Base-by-base conservation (phyloP, 2,329 filamentous ascomycete genomes). In the Neophaeococcomyces mojaviensis region DNA sequence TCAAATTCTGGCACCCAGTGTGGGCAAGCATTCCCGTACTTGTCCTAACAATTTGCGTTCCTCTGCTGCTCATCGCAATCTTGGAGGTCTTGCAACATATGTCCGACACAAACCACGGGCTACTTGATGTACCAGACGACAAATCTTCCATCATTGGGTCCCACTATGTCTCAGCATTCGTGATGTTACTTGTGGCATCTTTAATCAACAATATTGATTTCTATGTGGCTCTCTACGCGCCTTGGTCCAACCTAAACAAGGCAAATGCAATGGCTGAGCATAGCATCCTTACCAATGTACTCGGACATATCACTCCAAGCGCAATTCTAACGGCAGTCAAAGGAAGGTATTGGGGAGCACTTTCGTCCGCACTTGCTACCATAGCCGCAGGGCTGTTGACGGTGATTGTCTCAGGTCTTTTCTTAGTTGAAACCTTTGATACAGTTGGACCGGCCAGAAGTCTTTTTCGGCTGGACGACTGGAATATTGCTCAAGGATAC, bases 331-430 rank as follows among this genome's bases (percentile, higher is more conserved):
- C 49, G 36, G 51, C 52, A 19, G 4, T 55, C 12, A 46, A 39
- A 33, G 49, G 47, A 9, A 46, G 53, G 8, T 49, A 52, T 22
- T 56, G 50, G 50, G 56, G 15, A 48, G 62, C 16, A 40, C 51
- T 42, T 33, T 55, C 49, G 50, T 59, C 54, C 20, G 49, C 53
- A 5, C n/a, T 51, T 31, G 55, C 58, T 6, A 49, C 53, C 4
- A 37, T 46, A 7, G n/a, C 49, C n/a, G 53, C 55, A 16, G 48
- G 49, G 26, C 39, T 57, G n/a, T 46, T 60, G 16, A 55, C 57
- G 8, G 53, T 60, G 10, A 47, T 60, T 7, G 55, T 53, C n/a
- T 57, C 62, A 19, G 59, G 62, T 20, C 54, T 64, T 2, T 63
- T 63, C 39, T 59, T 54, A 15, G 53, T 59, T 15, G 49, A 55